Evolutionary conservation across 2,329 filamentous ascomycete species (phyloP), one percentile per base, ranked within the genome.

Genomic region (Albifimbria verrucaria): DNA sequence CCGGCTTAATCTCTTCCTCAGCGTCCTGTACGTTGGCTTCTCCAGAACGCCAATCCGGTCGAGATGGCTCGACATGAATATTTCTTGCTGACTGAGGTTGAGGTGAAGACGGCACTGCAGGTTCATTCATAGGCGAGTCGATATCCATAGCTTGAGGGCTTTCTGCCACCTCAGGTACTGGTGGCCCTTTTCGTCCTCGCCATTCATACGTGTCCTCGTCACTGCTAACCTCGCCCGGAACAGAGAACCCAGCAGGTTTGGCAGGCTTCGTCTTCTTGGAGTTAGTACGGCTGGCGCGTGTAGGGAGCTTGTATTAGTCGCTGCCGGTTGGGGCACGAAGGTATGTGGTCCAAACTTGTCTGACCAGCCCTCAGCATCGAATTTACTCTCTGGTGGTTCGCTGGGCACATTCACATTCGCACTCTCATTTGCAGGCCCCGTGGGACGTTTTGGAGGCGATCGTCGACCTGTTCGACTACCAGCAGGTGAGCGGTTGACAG

Each of bases 131-230:
- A 49, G 82, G 80, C 4, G 79, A 76, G 60, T 87, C 84, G 49
- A 87, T 85, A 57, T 87, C 84, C 84, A 87, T 87, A 15, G 83
- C 81, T 53, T 78, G 81, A 3, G 82, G 79, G 56, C 78, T 83
- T 32, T 73, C 73, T 11, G 66, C 65, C 20, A 59, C 56, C 6
- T 56, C 52, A 3, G 65, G 60, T 23, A 64, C 63, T 12, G 60
- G 53, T 32, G 68, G 64, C 6, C 63, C 56, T 47, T 71, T 70
- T 52, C 70, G 64, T 44, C 69, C 68, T 39, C 64, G 55, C 69
- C 70, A 67, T 39, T 70, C 57, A 7, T 66, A 61, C 5, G 56
- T 60, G 51, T 71, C 74, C 43, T 76, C 76, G 6, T 75, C 74
- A 39, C 73, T 77, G 50, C 72, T 78, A 48, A 73, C 75, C 3